Base-by-base conservation (phyloP, 306 rosid species). In the Cercis canadensis region DNA sequence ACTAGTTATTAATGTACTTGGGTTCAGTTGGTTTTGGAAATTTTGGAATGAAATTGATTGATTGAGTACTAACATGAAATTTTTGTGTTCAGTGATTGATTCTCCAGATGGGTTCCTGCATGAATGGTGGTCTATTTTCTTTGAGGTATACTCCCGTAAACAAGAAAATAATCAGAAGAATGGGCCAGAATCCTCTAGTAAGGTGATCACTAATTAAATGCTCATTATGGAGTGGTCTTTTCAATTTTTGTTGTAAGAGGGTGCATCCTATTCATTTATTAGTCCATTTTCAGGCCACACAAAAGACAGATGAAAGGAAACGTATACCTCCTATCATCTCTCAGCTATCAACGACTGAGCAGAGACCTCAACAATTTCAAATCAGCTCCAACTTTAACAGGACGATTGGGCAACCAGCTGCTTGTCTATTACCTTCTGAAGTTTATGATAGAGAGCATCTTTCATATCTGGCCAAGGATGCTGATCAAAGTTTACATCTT, bases 101-200 rank as follows among this genome's bases (percentile, higher is more conserved):
- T 67, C 81, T 58, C 59, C 70, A 0, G 81, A 79, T 2, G 90
- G 90, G 31, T 75, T 87, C 72, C 56, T 87, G 19, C 58, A 69
- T 45, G 92, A 87, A 39, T 89, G 92, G 96, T 89, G 90, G 90
- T 74, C 82, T 36, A 1, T 75, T 39, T 83, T 89, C 80, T 81
- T 32, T 41, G 85, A 77, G 1, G 10, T 45, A 12, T 79, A 18
- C 65, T 3, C 9, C 49, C 12, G 70, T 3, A 57, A 57, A 51
- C 49, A 50, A 41, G 11, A 24, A 21, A 49, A 45, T 62, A 8
- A 14, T 43, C 72, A 65, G 46, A 67, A 40, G 65, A 61, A 55
- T 21, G 50, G 51, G 37, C 67, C 70, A 60, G 81, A 52, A 16
- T 73, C 78, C 70, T 57, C 67, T 57, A 33, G 24, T 67, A 11